These are phyloP conservation scores for Ustilago tritici DNA, from an alignment of 1,284 basidiomycete species.

Conservation along the genomic window DNA sequence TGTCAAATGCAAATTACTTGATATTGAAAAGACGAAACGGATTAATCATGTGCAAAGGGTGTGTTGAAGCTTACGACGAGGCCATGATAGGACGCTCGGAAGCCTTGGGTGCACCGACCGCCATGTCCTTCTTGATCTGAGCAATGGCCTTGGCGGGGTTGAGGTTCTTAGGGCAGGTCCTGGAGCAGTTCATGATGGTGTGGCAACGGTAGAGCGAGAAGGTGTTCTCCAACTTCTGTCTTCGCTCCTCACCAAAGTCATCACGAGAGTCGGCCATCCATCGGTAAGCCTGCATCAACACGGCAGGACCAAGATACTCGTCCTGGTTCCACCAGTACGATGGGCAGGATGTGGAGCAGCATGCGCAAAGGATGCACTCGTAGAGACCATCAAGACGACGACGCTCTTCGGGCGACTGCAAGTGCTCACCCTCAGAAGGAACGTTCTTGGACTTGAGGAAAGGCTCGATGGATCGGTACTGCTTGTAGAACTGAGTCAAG, in stretches of 20 bases:
- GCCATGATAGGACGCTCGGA: slow-evolving; percentile 62
- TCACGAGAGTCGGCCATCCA: slow-evolving; percentile 99
- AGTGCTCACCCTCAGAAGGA: slow-evolving; percentile 77
- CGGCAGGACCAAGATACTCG: slow-evolving; percentile 95
- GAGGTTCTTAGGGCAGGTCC: slow-evolving; percentile 94
- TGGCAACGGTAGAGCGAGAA: slow-evolving; percentile 83
- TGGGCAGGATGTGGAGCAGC: slow-evolving; percentile 92
- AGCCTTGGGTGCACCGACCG: slow-evolving; percentile 60
- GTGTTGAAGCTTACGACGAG: slow-evolving; percentile 34
- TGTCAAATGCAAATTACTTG: slow-evolving; percentile 7
- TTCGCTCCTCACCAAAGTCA: slow-evolving; percentile 81
- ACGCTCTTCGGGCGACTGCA: slow-evolving; percentile 91
- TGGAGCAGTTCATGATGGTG: slow-evolving; percentile 95
- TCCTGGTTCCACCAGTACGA: slow-evolving; percentile 99
- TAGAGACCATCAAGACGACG: slow-evolving; percentile 97
- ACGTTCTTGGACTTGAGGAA: slow-evolving; percentile 67
- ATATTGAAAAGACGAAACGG: slow-evolving; percentile 10
- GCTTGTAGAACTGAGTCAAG: slow-evolving; percentile 94
- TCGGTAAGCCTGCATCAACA: slow-evolving; percentile 83
- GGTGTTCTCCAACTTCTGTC: slow-evolving; percentile 92
- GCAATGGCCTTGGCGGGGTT: slow-evolving; percentile 73
- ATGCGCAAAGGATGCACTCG: slow-evolving; percentile 74
- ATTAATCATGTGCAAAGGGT: slow-evolving; percentile 1
- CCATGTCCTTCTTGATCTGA: slow-evolving; percentile 69
- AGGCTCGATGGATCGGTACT: slow-evolving; percentile 96